Percentiles rank a stretch among this genome's conserved stretches.
These are phyloP conservation scores for Coemansia aciculifera DNA, from an alignment of 192 early-diverging fungal species.

Conservation along the genomic window DNA sequence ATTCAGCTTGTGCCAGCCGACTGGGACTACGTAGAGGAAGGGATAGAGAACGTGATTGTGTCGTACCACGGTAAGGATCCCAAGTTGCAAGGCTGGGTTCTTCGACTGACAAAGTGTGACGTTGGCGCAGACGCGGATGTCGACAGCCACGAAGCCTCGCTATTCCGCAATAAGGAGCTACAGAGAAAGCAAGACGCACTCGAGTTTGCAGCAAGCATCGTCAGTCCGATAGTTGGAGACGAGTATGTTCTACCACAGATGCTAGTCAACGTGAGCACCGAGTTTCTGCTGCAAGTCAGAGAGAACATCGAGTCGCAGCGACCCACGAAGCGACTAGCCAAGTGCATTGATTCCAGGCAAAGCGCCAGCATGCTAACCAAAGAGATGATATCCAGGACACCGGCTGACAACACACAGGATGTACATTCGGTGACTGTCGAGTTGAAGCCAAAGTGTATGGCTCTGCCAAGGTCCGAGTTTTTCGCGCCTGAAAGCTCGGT, in stretches of 20 bases:
- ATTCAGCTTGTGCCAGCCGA: constrained; percentile 21
- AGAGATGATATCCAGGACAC: constrained; percentile 47
- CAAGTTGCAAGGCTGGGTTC: constrained; percentile 24
- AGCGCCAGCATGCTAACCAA: constrained; percentile 43
- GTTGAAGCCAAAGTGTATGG: constrained; percentile 77
- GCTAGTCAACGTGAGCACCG: constrained; percentile 3
- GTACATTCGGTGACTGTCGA: constrained; percentile 51
- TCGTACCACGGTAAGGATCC: constrained; percentile 54
- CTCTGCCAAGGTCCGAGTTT: constrained; percentile 57
- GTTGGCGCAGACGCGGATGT: constrained; percentile 11
- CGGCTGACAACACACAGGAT: neutral
- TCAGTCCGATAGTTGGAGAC: constrained; percentile 51
- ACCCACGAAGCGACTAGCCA: constrained; percentile 47
- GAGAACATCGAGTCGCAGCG: constrained; percentile 28
- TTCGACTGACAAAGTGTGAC: constrained; percentile 32
- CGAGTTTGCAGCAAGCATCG: constrained; percentile 36
- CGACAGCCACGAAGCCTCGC: constrained; percentile 10
- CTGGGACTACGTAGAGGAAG: constrained; percentile 73
- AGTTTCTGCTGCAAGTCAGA: constrained; percentile 51
- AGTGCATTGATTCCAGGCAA: constrained; percentile 54
- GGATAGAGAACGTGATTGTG: constrained; percentile 71
- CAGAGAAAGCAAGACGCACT: neutral
- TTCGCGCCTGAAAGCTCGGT: constrained; percentile 39
- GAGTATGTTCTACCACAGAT: constrained; percentile 54
- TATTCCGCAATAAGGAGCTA: constrained; percentile 13